Evolutionary conservation across 2,329 filamentous ascomycete genomes (phyloP).

Genomic region (Alternaria hordeiaustralica): DNA sequence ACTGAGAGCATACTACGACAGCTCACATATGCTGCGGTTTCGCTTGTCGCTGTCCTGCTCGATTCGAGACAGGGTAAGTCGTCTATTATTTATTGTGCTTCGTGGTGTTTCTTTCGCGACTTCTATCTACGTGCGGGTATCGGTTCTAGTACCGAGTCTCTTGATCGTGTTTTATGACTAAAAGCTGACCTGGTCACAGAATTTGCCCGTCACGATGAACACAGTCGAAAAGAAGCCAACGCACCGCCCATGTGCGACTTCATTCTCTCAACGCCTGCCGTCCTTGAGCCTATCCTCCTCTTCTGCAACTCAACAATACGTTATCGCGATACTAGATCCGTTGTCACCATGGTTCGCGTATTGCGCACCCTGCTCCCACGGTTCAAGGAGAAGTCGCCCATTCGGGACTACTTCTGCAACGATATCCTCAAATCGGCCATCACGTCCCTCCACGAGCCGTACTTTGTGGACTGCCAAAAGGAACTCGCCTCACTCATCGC

Average conservation of each 20-base stretch:
- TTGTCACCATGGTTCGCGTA: slow-evolving; percentile 83
- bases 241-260: slow-evolving; percentile 78
- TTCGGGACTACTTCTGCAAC: slow-evolving; percentile 87
- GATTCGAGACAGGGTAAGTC: slow-evolving; percentile 63
- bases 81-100: not conserved
- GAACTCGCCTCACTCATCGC: slow-evolving; percentile 89
- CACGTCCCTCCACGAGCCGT: slow-evolving; percentile 88
- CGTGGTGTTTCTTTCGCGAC: not conserved
- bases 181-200: slow-evolving; percentile 23
- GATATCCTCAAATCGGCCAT: slow-evolving; percentile 91
- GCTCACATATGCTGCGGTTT: slow-evolving; percentile 88
- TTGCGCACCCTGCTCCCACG: slow-evolving; percentile 84
- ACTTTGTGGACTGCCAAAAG: slow-evolving; percentile 95
- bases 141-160: not conserved
- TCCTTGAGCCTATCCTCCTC: slow-evolving; percentile 86
- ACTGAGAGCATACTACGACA: slow-evolving; percentile 93
- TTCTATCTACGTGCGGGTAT: not conserved
- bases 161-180: not conserved
- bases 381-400: slow-evolving; percentile 64
- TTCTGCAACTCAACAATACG: slow-evolving; percentile 91
- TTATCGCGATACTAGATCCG: slow-evolving; percentile 88
- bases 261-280: slow-evolving; percentile 75
- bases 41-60: slow-evolving; percentile 88
- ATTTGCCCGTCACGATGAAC: slow-evolving; percentile 38
- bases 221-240: slow-evolving; percentile 42